Evolutionary conservation across 2,329 filamentous ascomycete genomes (phyloP), one percentile per base, ranked within the genome.

Genomic region (Ophiocordyceps camponoti-leonardi): DNA sequence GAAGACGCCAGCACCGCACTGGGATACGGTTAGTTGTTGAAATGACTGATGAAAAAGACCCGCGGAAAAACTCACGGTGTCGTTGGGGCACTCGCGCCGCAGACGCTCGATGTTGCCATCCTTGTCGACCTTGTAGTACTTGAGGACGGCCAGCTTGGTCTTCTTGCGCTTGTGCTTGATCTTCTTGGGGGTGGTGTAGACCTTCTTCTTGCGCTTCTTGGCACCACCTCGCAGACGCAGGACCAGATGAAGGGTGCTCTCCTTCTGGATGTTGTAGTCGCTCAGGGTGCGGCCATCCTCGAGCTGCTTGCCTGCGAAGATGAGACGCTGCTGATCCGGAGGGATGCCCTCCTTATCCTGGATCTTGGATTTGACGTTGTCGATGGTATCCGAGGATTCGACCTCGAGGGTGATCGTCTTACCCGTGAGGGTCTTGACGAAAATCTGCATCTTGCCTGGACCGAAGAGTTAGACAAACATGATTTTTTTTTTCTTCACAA

Each of bases 161-260:
- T 98, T 98, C 87, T 96, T 98, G 78, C 87, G 84, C 88, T 98
- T 98, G 83, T 98, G 92, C 92, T 98, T 98, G 84, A 98, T 98
- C 87, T 98, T 98, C 88, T 98, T 98, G 70, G 92, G 92, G 64
- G 92, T 98, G 68, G 86, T 96, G 85, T 98, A 98, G 60, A 98
- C 92, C 88, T 98, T 98, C 87, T 94, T 94, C 86, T 98, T 98
- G 73, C 93, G 82, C 86, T 96, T 95, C 87, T 98, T 98, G 67
- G 72, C 88, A 71, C 90, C 92, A 79, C 92, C 92, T 79, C 90
- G 92, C 52, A 98, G 87, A 67, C 92, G 86, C 61, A 98, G 83
- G 61, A 98, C 92, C 60, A 96, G 76, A 75, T 98, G 92, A 57
- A 98, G 87, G 61, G 92, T 98, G 59, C 81, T 88, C 81, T 96